Percentiles rank a stretch among this genome's conserved stretches.
phyloP scores from a whole-genome alignment of 371 early-diverging fungal genomes.

The Haplosporangium sp. region DNA sequence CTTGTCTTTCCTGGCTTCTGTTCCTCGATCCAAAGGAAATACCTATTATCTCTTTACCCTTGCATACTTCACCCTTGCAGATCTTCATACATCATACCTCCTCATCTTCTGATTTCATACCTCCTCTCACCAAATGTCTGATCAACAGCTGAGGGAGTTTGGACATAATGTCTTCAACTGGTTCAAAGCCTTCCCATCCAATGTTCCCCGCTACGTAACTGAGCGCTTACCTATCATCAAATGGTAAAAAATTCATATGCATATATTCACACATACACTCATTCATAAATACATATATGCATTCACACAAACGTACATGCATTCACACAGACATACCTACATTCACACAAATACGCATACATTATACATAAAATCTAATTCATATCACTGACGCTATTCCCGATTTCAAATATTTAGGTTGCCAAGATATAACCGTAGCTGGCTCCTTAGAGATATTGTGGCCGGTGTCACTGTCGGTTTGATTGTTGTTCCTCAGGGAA shows the following conservation, averaged over 20 bases:
- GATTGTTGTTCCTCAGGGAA: constrained; percentile 85
- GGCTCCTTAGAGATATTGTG: constrained; percentile 86
- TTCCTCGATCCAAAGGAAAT: constrained; percentile 6
- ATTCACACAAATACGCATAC: too few species aligned
- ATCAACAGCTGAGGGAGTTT: constrained; percentile 41
- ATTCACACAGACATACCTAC: too few species aligned
- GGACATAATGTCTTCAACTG: constrained; percentile 28
- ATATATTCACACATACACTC: too few species aligned
- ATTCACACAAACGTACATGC: too few species aligned
- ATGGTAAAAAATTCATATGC: constrained; percentile 24
- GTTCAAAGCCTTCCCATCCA: constrained; percentile 45
- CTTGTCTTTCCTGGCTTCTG: not conserved
- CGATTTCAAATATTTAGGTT: constrained; percentile 44
- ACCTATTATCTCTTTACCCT: not conserved
- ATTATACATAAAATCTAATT: not conserved
- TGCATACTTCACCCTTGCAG: not conserved
- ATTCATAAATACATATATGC: too few species aligned
- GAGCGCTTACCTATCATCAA: constrained; percentile 54
- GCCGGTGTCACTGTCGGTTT: constrained; percentile 90
- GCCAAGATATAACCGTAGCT: constrained; percentile 60
- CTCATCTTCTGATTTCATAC: not conserved
- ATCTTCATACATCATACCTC: not conserved
- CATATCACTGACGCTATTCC: constrained; percentile 2
- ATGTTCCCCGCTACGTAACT: constrained; percentile 29
- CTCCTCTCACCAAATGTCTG: constrained; percentile 36